Conservation (phyloP, 1,139 yeast genomes). For the Nematodospora anomalae region DNA sequence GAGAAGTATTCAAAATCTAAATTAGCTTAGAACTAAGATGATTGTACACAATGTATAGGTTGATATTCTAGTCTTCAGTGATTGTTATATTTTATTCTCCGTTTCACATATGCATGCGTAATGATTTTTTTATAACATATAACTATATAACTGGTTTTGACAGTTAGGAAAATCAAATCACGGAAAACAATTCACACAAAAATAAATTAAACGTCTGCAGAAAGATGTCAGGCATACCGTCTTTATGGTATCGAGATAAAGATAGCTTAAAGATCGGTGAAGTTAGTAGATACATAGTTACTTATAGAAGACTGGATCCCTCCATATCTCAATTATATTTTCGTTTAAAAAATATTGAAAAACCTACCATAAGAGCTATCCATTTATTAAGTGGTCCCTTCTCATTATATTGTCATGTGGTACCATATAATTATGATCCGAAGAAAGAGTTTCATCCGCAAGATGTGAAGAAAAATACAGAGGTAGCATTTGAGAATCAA, state of each 20-base stretch:
- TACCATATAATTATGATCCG: slow-evolving; percentile 50
- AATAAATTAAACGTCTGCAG: too few species aligned
- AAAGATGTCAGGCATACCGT: slow-evolving; percentile 15
- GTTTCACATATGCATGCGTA: too few species aligned
- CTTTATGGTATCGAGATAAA: slow-evolving; percentile 44
- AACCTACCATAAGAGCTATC: slow-evolving; percentile 50
- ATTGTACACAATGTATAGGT: too few species aligned
- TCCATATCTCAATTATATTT: slow-evolving; percentile 28
- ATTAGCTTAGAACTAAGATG: too few species aligned
- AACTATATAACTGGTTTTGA: too few species aligned
- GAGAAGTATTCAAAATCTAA: slow-evolving; percentile 19
- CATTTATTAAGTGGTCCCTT: slow-evolving; percentile 62
- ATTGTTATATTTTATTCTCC: too few species aligned
- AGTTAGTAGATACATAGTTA: slow-evolving; percentile 35
- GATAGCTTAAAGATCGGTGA: slow-evolving; percentile 39
- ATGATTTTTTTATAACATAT: too few species aligned
- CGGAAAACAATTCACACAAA: too few species aligned
- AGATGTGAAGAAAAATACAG: slow-evolving; percentile 23
- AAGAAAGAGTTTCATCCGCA: slow-evolving; percentile 31
- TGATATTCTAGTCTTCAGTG: too few species aligned
- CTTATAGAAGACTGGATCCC: slow-evolving; percentile 25
- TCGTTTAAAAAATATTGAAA: slow-evolving; percentile 52
- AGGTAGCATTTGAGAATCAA: slow-evolving; percentile 39
- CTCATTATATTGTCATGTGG: slow-evolving; percentile 56
- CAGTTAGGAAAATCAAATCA: too few species aligned